A percentile compares a stretch with the other conserved stretches of the same genome.
These are phyloP conservation scores for Cryptomeria japonica DNA, from an alignment of 75 land plant genomes.

Conservation along the genomic window DNA sequence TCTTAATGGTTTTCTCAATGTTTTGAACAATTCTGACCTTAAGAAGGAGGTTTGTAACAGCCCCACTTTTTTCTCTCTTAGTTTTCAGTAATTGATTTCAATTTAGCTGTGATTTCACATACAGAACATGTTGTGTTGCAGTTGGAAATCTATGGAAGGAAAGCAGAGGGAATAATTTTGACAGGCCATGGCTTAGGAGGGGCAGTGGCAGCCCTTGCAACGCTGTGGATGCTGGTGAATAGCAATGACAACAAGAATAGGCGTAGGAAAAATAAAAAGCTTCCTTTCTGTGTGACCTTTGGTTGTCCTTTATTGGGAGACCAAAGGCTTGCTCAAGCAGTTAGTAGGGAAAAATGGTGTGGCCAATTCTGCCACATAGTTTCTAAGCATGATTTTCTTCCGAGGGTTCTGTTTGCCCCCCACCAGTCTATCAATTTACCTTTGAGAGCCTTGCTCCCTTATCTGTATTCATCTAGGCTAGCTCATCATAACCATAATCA, in stretches of 20 bases:
- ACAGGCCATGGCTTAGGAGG: neutral
- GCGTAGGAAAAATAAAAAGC: neutral
- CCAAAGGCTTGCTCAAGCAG: neutral
- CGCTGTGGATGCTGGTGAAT: neutral
- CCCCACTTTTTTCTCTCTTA: no score
- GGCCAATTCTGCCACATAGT: neutral
- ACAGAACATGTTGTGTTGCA: neutral
- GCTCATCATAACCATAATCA: neutral
- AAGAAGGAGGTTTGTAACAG: neutral
- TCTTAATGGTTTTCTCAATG: neutral
- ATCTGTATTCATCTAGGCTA: neutral
- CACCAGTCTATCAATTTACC: neutral
- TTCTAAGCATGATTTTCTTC: neutral
- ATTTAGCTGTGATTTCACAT: no score
- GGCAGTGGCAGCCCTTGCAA: neutral
- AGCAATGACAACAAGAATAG: neutral
- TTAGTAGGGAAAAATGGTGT: neutral
- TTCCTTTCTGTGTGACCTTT: neutral
- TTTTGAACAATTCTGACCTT: neutral
- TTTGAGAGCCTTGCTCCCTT: neutral
- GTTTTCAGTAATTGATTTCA: no score
- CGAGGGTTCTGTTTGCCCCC: neutral
- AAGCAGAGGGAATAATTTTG: neutral
- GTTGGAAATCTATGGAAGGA: neutral
- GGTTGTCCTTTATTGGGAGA: slow-evolving; percentile 4